Conservation (phyloP, 2,329 filamentous ascomycete genomes). For the Tolypocladium sp. region DNA sequence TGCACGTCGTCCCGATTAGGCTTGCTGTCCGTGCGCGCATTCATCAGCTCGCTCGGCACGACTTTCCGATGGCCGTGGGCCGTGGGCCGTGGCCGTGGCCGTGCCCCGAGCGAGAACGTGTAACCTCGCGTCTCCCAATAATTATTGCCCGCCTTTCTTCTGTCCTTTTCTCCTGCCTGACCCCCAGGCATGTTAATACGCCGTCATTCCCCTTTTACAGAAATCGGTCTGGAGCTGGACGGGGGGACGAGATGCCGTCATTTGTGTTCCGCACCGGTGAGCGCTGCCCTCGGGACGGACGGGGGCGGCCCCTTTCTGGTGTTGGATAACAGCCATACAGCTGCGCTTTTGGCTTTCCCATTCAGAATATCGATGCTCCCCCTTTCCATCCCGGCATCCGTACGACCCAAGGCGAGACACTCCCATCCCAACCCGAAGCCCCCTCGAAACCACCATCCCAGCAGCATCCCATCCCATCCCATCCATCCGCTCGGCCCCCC, state of each 20-base stretch:
- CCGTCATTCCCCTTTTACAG: no score
- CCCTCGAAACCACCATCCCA: no score
- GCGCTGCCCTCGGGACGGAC: neutral
- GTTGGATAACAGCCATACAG: neutral
- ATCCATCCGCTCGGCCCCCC: neutral
- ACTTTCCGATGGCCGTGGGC: neutral
- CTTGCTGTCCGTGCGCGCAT: neutral
- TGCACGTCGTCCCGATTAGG: neutral
- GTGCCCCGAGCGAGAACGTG: no score
- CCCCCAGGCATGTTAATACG: no score
- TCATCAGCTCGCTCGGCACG: neutral
- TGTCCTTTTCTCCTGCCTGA: no score
- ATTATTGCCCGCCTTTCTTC: no score
- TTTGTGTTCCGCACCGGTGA: neutral
- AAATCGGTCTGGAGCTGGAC: no score
- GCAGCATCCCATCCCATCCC: no score
- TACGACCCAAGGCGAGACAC: neutral
- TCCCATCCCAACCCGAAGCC: neutral
- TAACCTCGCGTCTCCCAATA: no score
- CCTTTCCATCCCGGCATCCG: neutral
- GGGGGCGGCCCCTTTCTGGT: neutral
- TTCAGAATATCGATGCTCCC: neutral
- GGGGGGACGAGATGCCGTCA: no score
- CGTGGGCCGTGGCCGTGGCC: no score
- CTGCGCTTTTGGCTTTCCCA: neutral